phyloP scores from a whole-genome alignment of 2,329 filamentous ascomycete genomes.

The Fusarium oligoseptatum region DNA sequence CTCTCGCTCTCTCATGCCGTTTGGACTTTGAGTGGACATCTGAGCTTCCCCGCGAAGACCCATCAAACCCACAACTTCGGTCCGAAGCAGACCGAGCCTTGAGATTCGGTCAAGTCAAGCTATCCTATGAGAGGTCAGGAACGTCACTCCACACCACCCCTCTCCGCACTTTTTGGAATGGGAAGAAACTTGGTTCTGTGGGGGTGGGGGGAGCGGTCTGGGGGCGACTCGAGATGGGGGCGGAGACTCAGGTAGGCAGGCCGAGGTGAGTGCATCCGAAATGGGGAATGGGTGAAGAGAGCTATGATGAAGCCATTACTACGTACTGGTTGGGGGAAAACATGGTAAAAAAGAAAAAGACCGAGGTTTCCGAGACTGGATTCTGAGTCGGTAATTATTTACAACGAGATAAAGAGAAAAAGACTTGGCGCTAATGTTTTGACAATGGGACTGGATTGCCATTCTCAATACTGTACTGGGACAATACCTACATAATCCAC shows the following conservation, averaged over 20 bases:
- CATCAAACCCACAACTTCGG: constrained; percentile 28
- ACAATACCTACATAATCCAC: not conserved
- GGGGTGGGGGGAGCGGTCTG: constrained; percentile 24
- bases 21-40: not conserved
- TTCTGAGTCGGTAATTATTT: not conserved
- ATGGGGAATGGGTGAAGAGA: not conserved
- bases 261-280: not conserved
- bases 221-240: constrained; percentile 22
- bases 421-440: not conserved
- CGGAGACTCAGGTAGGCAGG: constrained; percentile 15
- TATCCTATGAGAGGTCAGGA: constrained; percentile 4
- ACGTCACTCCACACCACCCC: constrained; percentile 10
- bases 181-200: constrained; percentile 24
- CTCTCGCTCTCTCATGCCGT: not conserved
- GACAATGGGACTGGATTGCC: not conserved
- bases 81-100: constrained; percentile 36
- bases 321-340: not conserved
- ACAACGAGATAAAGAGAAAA: not conserved
- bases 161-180: constrained; percentile 31
- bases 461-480: not conserved
- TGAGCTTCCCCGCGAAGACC: constrained; percentile 9
- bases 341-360: not conserved
- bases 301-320: constrained; percentile 1
- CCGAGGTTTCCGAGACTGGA: not conserved
- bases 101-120: not conserved